Percentiles rank a stretch among this genome's conserved stretches.
These are phyloP conservation scores for Nosema muscidifuracis DNA, from an alignment of 371 early-diverging fungal species.

Conservation along the genomic window DNA sequence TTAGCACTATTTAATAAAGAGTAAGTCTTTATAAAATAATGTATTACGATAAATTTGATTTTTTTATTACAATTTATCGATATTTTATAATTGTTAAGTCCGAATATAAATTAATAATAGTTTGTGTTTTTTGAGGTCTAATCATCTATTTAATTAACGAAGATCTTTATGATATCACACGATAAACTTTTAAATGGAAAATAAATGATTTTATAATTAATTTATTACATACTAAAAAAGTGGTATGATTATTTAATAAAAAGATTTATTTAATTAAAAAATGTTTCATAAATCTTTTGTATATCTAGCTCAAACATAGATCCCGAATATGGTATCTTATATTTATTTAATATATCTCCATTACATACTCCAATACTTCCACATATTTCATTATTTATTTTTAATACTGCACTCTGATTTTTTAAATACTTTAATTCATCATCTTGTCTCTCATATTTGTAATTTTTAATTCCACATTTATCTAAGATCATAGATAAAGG, in stretches of 20 bases:
- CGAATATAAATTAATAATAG: no score
- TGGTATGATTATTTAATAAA: background rate
- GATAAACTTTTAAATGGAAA: constrained; percentile 1
- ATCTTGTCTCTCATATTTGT: constrained; percentile 15
- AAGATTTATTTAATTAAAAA: background rate
- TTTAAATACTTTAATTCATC: constrained; percentile 29
- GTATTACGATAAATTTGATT: no score
- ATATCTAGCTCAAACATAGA: constrained; percentile 52
- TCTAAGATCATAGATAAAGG: constrained; percentile 27
- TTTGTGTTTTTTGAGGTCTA: no score
- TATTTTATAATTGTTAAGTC: no score
- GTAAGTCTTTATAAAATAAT: no score
- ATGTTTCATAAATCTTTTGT: constrained; percentile 35
- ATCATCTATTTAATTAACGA: no score
- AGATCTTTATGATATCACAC: no score
- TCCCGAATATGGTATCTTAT: constrained; percentile 43
- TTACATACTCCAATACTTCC: constrained; percentile 48
- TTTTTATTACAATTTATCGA: no score
- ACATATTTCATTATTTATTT: constrained; percentile 3
- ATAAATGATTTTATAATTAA: constrained; percentile 3
- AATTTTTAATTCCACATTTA: constrained; percentile 36
- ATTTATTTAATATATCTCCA: constrained; percentile 26
- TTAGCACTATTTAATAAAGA: no score
- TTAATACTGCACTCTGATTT: constrained; percentile 37
- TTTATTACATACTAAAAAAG: constrained; percentile 4